These are phyloP conservation scores for Kazachstania sp. DNA, from an alignment of 1,139 yeast species.

Conservation along the genomic window DNA sequence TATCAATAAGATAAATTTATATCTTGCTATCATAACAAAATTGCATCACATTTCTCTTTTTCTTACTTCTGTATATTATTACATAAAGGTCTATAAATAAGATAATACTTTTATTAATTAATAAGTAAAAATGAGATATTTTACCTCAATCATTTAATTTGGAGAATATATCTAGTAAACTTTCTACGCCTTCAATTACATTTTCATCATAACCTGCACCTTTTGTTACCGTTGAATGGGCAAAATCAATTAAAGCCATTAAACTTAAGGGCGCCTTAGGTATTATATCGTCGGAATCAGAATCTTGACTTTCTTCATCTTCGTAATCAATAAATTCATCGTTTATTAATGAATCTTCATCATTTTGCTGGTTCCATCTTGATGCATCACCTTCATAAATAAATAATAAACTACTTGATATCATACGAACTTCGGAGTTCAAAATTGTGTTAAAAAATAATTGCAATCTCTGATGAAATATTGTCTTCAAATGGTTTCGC, in stretches of 20 bases:
- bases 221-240: constrained; percentile 62
- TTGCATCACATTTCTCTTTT: not conserved
- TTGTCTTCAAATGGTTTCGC: constrained; percentile 32
- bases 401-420: constrained; percentile 68
- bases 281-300: constrained; percentile 15
- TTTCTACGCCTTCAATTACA: constrained; percentile 57
- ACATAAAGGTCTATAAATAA: not conserved
- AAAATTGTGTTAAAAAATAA: constrained; percentile 55
- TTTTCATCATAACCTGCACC: constrained; percentile 69
- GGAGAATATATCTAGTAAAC: constrained; percentile 39
- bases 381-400: constrained; percentile 59
- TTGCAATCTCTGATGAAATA: constrained; percentile 51
- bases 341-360: constrained; percentile 36
- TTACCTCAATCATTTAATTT: not conserved
- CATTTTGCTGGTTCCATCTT: constrained; percentile 39
- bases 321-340: constrained; percentile 29
- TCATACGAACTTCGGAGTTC: constrained; percentile 54
- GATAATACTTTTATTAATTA: not conserved
- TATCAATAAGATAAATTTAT: too few relatives aligned
- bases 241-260: constrained; percentile 75
- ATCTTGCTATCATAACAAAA: not conserved
- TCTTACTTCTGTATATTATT: not conserved
- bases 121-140: not conserved
- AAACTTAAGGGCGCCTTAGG: constrained; percentile 36
- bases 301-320: constrained; percentile 22